Evolutionary conservation across 2,329 filamentous ascomycete species (phyloP), one percentile per base, ranked within the genome.

Genomic region (Diaporthe vaccinii): DNA sequence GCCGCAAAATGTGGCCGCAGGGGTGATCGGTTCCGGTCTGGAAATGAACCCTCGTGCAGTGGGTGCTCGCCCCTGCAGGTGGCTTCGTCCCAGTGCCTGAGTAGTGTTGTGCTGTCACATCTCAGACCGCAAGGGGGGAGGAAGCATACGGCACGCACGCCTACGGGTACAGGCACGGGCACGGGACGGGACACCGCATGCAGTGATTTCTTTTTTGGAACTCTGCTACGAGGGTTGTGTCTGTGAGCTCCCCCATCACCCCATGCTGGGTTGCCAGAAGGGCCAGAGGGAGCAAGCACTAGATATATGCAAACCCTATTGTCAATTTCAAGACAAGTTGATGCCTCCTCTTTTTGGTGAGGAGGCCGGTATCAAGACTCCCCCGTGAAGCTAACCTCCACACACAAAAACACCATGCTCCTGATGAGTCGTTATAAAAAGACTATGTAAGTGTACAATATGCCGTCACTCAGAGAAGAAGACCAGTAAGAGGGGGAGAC

Each of bases 401-500:
- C 34, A 73, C 34, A 46, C 71, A 59, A 72, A 73, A 51, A 73
- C 71, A 69, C 58, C 71, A 44, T 73, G 71, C 71, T 65, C 58
- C 71, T 73, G 34, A 55, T 62, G 58, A 55, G 58, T 72, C 69
- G 41, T 72, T 53, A 65, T 44, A 44, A 72, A 39, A 61, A 62
- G 44, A 62, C 71, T 55, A 73, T 67, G 71, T 73, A 57, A 73
- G 57, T 55, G 41, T 73, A 73, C 71, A 73, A 55, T 65, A 46
- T 73, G 61, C 61, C 58, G 39, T 73, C 71, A 73, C 51, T 73
- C 58, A 41, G 34, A 65, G 71, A 73, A 86, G 89, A 57, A 72
- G 41, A 72, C 68, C 68, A 41, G 49, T 36, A n/a, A 25, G 41
- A 46, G 59, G 36, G n/a, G 25, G 17, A 49, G 57, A 41, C 14